phyloP scores from a whole-genome alignment of 768 basidiomycete genomes.

The Trametes cinnabarina region DNA sequence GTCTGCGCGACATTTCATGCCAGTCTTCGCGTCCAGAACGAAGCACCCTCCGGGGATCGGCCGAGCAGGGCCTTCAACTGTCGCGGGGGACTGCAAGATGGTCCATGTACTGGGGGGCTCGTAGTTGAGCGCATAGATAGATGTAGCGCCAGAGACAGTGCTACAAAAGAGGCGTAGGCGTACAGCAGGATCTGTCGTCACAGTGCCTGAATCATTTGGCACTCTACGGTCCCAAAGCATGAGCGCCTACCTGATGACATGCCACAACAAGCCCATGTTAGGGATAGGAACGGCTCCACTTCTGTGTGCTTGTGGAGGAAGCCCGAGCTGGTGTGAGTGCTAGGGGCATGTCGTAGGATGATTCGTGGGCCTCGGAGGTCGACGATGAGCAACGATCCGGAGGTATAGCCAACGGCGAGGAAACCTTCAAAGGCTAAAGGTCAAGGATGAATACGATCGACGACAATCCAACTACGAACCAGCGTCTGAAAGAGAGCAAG shows the following conservation, averaged over 20 bases:
- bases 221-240: background rate
- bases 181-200: slow-evolving; percentile 40
- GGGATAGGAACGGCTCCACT: slow-evolving; percentile 44
- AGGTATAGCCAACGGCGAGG: slow-evolving; percentile 65
- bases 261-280: slow-evolving; percentile 67
- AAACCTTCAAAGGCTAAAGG: slow-evolving; percentile 51
- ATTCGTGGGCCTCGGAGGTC: slow-evolving; percentile 76
- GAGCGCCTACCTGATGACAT: slow-evolving; percentile 50
- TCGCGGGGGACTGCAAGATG: slow-evolving; percentile 36
- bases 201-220: background rate
- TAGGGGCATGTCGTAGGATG: slow-evolving; percentile 48
- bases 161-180: slow-evolving; percentile 62
- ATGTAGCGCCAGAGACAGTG: slow-evolving; percentile 54
- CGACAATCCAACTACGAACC: slow-evolving; percentile 46
- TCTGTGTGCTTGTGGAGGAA: slow-evolving; percentile 35
- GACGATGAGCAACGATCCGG: slow-evolving; percentile 58
- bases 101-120: slow-evolving; percentile 32
- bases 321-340: slow-evolving; percentile 41
- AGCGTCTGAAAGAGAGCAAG: slow-evolving; percentile 67
- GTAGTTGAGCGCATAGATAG: slow-evolving; percentile 53
- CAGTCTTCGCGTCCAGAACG: slow-evolving; percentile 55
- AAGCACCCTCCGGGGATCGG: slow-evolving; percentile 46
- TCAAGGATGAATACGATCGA: background rate
- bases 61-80: slow-evolving; percentile 38
- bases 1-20: slow-evolving; percentile 43